phyloP scores from a whole-genome alignment of 2,329 filamentous ascomycete species.

The Pseudocercospora ulei region DNA sequence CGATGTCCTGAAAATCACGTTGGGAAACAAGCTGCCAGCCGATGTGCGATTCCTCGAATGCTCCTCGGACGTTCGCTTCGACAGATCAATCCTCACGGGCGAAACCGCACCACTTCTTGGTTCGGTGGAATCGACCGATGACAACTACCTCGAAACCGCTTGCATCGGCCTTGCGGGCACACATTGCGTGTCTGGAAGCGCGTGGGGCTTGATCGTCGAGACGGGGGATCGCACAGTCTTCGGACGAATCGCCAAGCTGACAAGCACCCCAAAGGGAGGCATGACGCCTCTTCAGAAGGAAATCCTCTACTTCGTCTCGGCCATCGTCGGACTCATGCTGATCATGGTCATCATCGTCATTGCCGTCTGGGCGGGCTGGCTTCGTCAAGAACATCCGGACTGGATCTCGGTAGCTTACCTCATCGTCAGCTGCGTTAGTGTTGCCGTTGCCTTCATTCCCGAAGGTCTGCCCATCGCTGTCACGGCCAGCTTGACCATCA shows the following conservation, averaged over 20 bases:
- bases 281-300: slow-evolving; percentile 63
- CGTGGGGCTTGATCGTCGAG: slow-evolving; percentile 57
- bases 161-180: slow-evolving; percentile 72
- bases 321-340: slow-evolving; percentile 60
- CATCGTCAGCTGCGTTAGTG: slow-evolving; percentile 60
- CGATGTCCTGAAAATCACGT: slow-evolving; percentile 58
- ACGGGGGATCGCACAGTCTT: slow-evolving; percentile 67
- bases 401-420: slow-evolving; percentile 65
- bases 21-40: slow-evolving; percentile 64
- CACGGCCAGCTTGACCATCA: slow-evolving; percentile 60
- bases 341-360: slow-evolving; percentile 54
- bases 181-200: slow-evolving; percentile 61
- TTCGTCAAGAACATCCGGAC: slow-evolving; percentile 54
- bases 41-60: slow-evolving; percentile 61
- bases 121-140: slow-evolving; percentile 56
- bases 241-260: slow-evolving; percentile 61
- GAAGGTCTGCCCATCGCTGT: slow-evolving; percentile 63
- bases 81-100: slow-evolving; percentile 63
- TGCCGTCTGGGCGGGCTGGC: slow-evolving; percentile 53
- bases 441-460: slow-evolving; percentile 66
- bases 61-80: slow-evolving; percentile 61
- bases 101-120: slow-evolving; percentile 53
- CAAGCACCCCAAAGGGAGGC: slow-evolving; percentile 57
- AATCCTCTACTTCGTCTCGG: slow-evolving; percentile 59
- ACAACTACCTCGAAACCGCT: slow-evolving; percentile 66